These are phyloP conservation scores for Calonectria pteridis DNA, from an alignment of 2,329 filamentous ascomycete species.

Conservation along the genomic window DNA sequence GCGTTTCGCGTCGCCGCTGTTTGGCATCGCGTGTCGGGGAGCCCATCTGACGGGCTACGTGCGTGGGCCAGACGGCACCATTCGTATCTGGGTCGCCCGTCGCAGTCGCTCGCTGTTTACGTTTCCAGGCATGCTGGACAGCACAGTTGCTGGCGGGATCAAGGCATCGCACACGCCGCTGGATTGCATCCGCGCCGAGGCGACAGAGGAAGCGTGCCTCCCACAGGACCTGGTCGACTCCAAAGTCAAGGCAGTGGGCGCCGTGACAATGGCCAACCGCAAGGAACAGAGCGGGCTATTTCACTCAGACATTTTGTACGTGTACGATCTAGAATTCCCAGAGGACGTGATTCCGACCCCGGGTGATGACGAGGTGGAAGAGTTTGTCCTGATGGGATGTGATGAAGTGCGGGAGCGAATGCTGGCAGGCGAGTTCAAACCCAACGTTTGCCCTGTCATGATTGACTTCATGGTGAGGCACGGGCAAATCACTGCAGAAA, in stretches of 20 bases:
- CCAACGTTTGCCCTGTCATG: conserved; percentile 82
- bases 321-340: conserved; percentile 80
- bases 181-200: conserved; percentile 78
- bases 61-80: conserved; percentile 49
- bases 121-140: conserved; percentile 81
- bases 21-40: conserved; percentile 76
- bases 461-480: conserved; percentile 87
- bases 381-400: conserved; percentile 77
- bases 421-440: conserved; percentile 81
- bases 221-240: conserved; percentile 43
- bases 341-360: conserved; percentile 72
- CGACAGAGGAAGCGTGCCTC: conserved; percentile 75
- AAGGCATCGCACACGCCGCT: conserved; percentile 74
- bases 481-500: conserved; percentile 78
- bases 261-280: conserved; percentile 52
- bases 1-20: conserved; percentile 71
- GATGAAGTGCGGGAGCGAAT: conserved; percentile 71
- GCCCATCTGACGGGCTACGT: conserved; percentile 76
- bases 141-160: conserved; percentile 84
- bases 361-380: conserved; percentile 82
- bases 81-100: conserved; percentile 80
- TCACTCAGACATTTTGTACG: conserved; percentile 66
- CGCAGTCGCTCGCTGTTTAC: conserved; percentile 76
- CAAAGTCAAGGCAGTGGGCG: conserved; percentile 45
- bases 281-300: conserved; percentile 44